A percentile compares a stretch with the other conserved stretches of the same genome.
These are phyloP conservation scores for Umbelopsis sp. DNA, from an alignment of 192 early-diverging fungal genomes.

Conservation along the genomic window DNA sequence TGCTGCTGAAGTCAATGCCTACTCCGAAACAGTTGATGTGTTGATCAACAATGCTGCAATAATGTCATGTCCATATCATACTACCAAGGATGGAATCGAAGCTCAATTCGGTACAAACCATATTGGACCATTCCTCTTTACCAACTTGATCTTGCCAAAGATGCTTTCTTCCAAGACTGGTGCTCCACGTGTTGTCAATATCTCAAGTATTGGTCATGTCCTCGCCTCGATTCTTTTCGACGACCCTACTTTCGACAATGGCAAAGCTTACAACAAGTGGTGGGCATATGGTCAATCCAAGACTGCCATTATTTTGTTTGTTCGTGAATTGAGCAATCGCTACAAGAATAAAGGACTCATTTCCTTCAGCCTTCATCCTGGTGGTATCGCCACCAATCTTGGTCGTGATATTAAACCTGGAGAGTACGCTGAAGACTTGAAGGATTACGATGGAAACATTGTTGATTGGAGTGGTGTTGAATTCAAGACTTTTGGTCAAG, in stretches of 20 bases:
- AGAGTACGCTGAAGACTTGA: neutral
- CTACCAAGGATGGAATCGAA: constrained; percentile 44
- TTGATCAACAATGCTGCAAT: constrained; percentile 56
- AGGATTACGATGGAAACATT: neutral
- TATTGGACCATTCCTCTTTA: constrained; percentile 19
- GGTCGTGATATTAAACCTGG: neutral
- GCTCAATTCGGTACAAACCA: constrained; percentile 60
- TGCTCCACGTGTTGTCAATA: constrained; percentile 20
- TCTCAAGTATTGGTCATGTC: neutral
- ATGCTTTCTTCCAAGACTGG: neutral
- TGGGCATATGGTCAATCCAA: constrained; percentile 39
- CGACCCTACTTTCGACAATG: neutral
- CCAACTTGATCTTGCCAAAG: constrained; percentile 14
- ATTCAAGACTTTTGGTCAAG: neutral
- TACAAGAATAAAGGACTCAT: constrained; percentile 2
- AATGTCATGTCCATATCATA: constrained; percentile 55
- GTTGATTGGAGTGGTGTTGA: too few relatives aligned
- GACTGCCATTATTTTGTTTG: constrained; percentile 55
- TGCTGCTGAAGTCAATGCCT: constrained; percentile 29
- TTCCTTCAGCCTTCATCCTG: constrained; percentile 21
- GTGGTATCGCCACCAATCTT: neutral
- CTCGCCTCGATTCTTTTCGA: neutral
- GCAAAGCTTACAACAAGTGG: neutral
- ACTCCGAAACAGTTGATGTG: constrained; percentile 31
- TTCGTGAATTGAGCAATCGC: constrained; percentile 19